Evolutionary conservation across 768 basidiomycete genomes (phyloP).

Genomic region (Suillus variegatus): DNA sequence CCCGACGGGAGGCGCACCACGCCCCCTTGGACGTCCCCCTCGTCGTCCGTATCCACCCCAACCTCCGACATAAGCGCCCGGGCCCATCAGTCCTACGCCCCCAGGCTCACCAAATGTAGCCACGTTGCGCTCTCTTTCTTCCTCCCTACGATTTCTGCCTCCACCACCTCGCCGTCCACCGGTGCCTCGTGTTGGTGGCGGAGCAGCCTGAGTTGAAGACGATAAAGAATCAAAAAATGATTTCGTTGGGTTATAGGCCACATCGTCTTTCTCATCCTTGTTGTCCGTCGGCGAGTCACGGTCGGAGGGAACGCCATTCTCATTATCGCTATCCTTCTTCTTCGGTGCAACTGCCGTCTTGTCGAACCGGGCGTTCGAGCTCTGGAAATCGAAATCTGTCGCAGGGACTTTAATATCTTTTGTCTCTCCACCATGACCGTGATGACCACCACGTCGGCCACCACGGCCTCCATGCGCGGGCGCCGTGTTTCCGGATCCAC

Average conservation of each 20-base stretch:
- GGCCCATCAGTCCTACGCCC: conserved; percentile 74
- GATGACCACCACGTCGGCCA: conserved; percentile 35
- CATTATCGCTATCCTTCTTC: conserved; percentile 33
- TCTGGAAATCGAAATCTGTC: conserved; percentile 82
- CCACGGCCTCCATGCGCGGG: conserved; percentile 39
- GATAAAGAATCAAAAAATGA: conserved; percentile 81
- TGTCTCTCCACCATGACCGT: conserved; percentile 31
- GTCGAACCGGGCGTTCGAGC: conserved; percentile 79
- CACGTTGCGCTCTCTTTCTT: conserved; percentile 82
- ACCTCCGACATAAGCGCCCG: conserved; percentile 76
- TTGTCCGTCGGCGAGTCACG: conserved; percentile 25
- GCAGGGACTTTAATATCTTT: conserved; percentile 58
- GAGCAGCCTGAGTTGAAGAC: conserved; percentile 44
- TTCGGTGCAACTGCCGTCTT: conserved; percentile 56
- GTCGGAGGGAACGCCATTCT: conserved; percentile 31
- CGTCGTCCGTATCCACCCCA: conserved; percentile 71
- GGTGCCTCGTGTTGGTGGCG: conserved; percentile 36
- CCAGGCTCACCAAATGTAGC: conserved; percentile 89
- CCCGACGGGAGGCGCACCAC: conserved; percentile 29
- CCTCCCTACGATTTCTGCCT: conserved; percentile 74
- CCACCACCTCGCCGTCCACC: conserved; percentile 45
- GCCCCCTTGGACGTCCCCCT: conserved; percentile 41
- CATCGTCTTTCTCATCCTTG: conserved; percentile 36
- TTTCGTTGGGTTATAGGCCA: conserved; percentile 72
- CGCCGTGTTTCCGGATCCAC: conserved; percentile 30